Evolutionary conservation across 192 early-diverging fungal species (phyloP), one percentile per base, ranked within the genome.

Genomic region (Spinellus fusiger): DNA sequence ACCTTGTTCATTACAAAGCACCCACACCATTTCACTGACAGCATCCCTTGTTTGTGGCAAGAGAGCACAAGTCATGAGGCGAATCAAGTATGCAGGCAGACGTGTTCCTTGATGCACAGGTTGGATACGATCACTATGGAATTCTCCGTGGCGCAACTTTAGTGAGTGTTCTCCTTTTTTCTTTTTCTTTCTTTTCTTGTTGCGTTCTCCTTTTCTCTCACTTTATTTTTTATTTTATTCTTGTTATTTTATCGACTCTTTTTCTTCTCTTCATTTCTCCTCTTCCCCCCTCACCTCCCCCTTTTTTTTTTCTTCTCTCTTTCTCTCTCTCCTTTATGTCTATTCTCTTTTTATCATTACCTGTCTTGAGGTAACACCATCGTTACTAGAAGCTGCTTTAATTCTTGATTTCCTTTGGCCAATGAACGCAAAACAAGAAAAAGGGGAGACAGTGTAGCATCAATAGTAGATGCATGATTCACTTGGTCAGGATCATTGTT

Each of bases 1-100:
- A 89, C 90, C 76, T 63, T 89, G 68, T 62, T 87, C 80, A 33
- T 91, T 78, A 62, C 84, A 91, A 7, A 89, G 44, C 4, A 77
- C 74, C 75, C 81, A 90, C 31, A 93, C 55, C 0, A 89, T 57
- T 37, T 91, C 86, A 16, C 78, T 76, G 1, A 83, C 77, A 38
- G 72, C 78, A 27, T 84, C 84, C 18, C 80, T 65, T 31, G 81
- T 73, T 31, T 88, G 78, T 25, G 80, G 74, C 46, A 83, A 62
- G 35, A 79, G 74, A 16, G 86, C 66, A 31, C 79, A 83, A 0
- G 90, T 88, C 84, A 93, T 86, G 23, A 84, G 61, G 26, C 82
- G 56, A 38, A 92, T 90, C 37, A 93, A 56, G 18, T 77, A 66
- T n/a, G 83, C 74, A 12, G 84, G 75, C 9, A 89, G 65, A n/a